Conservation (phyloP, 768 basidiomycete species). For the Tricholoma bakamatsutake region DNA sequence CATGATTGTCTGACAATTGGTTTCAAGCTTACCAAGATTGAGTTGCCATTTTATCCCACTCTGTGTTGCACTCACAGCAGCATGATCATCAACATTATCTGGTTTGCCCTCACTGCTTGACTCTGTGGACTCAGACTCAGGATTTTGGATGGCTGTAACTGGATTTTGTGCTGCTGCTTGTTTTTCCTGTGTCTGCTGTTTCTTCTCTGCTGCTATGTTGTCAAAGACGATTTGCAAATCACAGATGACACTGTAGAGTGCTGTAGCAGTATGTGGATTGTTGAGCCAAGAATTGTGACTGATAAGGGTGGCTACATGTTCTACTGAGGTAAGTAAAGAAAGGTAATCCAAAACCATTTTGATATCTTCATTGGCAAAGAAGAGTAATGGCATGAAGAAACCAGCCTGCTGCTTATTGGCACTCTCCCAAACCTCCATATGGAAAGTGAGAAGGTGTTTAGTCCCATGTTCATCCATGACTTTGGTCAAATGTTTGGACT, state of each 20-base stretch:
- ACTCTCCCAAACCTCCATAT: not conserved
- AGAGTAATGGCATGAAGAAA: not conserved
- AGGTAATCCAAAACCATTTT: not conserved
- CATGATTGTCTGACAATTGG: not conserved
- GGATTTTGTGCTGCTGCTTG: not conserved
- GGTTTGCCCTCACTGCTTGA: not conserved
- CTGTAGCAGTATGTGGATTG: not conserved
- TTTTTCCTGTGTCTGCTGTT: not conserved
- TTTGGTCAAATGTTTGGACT: not conserved
- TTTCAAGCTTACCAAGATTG: not conserved
- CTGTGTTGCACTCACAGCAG: not conserved
- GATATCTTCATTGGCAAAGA: not conserved
- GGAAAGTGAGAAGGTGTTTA: not conserved
- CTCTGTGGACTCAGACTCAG: not conserved
- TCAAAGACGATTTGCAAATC: not conserved
- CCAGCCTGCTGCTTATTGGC: not conserved
- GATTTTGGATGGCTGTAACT: not conserved
- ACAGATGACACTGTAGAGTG: not conserved
- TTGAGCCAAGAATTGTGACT: not conserved
- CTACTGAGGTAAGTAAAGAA: not conserved
- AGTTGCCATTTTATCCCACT: not conserved
- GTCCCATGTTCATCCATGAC: not conserved
- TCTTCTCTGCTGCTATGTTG: not conserved
- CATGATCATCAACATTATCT: not conserved
- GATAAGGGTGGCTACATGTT: not conserved